Conservation (phyloP, 257 asterid genomes). For the Agastache rugosa region DNA sequence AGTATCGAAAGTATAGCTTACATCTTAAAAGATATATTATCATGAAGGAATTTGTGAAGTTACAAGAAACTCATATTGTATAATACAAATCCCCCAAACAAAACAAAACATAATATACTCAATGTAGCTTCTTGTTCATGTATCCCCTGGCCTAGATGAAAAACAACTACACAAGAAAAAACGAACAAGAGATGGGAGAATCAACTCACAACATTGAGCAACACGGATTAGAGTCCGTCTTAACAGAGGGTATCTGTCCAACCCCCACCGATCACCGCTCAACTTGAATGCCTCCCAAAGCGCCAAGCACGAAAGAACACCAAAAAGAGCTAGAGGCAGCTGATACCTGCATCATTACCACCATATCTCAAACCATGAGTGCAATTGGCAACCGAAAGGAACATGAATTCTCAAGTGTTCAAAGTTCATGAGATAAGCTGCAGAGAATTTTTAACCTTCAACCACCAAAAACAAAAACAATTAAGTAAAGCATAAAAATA, state of each 20-base stretch:
- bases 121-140: not conserved
- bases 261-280: constrained; percentile 65
- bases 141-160: not conserved
- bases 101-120: constrained; percentile 1
- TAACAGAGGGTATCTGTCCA: constrained; percentile 57
- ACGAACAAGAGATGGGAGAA: constrained; percentile 10
- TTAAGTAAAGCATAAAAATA: too few relatives aligned
- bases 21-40: not conserved
- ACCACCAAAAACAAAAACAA: constrained; percentile 6
- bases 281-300: constrained; percentile 80
- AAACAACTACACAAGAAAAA: not conserved
- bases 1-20: not conserved
- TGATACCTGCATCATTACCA: constrained; percentile 67
- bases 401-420: not conserved
- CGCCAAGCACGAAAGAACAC: constrained; percentile 72
- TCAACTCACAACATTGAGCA: constrained; percentile 83
- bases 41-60: not conserved
- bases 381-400: not conserved
- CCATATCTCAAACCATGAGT: constrained; percentile 20
- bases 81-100: not conserved
- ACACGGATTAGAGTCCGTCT: constrained; percentile 57
- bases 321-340: constrained; percentile 79
- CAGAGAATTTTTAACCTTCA: constrained; percentile 13
- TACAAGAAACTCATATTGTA: not conserved
- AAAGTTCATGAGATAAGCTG: constrained; percentile 16